Conservation (phyloP, 805 yeast species). For the Ogataea degrootiae region DNA sequence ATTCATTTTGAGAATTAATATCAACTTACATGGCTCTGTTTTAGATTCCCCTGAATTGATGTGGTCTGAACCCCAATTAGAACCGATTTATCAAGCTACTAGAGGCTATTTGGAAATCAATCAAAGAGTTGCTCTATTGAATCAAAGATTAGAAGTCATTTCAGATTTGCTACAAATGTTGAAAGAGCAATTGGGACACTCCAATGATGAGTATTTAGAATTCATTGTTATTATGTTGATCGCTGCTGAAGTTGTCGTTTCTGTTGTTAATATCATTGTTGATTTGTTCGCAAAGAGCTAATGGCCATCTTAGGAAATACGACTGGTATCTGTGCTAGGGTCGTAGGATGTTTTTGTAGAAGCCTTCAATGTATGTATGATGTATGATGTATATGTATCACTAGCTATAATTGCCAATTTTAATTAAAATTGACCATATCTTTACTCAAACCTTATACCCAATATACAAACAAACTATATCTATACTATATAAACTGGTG, state of each 20-base stretch:
- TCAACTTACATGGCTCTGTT: constrained; percentile 80
- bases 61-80: constrained; percentile 99
- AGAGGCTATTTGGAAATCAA: constrained; percentile 93
- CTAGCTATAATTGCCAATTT: no score
- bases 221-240: constrained; percentile 86
- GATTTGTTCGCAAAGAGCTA: constrained; percentile 25
- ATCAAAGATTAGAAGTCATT: constrained; percentile 90
- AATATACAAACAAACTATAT: no score
- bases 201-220: constrained; percentile 88
- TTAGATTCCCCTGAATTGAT: constrained; percentile 94
- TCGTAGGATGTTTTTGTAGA: no score
- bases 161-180: constrained; percentile 92
- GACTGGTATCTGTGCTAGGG: no score
- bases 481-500: no score
- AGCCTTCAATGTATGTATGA: no score
- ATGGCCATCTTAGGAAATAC: neutral
- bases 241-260: constrained; percentile 87
- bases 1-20: constrained; percentile 79
- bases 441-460: no score
- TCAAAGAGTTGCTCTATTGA: constrained; percentile 83
- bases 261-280: constrained; percentile 69
- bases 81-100: constrained; percentile 95
- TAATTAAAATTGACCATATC: no score
- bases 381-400: no score
- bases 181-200: constrained; percentile 94